phyloP scores from a whole-genome alignment of 352 stramenopile genomes.

The Poterioochromonas sp. region DNA sequence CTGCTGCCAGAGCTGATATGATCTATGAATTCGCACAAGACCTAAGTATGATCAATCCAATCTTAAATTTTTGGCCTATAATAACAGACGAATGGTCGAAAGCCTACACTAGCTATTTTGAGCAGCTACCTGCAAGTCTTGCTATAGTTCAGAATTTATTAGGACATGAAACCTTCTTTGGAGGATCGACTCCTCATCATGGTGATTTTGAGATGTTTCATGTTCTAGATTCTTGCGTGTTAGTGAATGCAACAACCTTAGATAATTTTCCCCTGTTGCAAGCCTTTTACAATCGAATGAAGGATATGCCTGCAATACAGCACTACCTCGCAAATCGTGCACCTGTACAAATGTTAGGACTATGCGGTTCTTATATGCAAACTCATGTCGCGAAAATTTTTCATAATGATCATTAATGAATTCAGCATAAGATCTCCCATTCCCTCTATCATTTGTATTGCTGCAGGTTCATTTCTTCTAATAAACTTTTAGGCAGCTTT shows the following conservation, averaged over 20 bases:
- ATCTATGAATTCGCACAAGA: background rate
- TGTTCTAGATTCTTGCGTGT: background rate
- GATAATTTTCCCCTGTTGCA: background rate
- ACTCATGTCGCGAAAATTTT: background rate
- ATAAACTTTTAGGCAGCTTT: no score
- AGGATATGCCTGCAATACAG: background rate
- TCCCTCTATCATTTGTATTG: background rate
- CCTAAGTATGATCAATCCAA: background rate
- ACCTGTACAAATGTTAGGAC: background rate
- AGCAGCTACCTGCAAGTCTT: background rate
- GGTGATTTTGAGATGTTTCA: slow-evolving; percentile 4
- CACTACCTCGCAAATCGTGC: background rate
- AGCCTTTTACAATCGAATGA: background rate
- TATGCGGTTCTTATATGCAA: slow-evolving; percentile 14
- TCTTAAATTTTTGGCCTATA: slow-evolving; percentile 14
- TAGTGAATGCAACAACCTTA: background rate
- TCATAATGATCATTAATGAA: background rate
- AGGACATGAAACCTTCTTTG: background rate
- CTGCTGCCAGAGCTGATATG: background rate
- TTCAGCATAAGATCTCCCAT: no score
- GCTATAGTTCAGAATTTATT: background rate
- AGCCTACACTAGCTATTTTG: background rate
- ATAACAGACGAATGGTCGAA: background rate
- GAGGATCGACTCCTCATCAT: background rate
- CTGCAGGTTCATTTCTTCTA: background rate